Conservation (phyloP, 495 filamentous ascomycete species). For the Penicillium malachiteum region DNA sequence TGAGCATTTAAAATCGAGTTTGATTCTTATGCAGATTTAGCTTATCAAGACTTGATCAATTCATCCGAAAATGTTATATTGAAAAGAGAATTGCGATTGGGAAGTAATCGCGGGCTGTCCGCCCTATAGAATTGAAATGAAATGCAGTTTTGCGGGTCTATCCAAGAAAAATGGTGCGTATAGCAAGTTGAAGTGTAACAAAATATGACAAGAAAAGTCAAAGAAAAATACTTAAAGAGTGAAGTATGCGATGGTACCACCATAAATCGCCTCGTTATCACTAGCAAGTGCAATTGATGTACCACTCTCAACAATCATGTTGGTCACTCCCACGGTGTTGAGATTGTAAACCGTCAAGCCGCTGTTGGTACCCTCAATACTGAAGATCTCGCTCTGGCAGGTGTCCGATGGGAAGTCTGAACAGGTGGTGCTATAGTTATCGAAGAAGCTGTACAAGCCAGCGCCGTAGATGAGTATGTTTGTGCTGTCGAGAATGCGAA, state of each 20-base stretch:
- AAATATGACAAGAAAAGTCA: constrained; percentile 4
- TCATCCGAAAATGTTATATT: neutral
- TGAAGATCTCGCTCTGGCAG: constrained; percentile 65
- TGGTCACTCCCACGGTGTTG: constrained; percentile 48
- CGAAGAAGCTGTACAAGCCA: constrained; percentile 77
- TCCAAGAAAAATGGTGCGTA: neutral
- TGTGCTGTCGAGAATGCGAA: constrained; percentile 59
- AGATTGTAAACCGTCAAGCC: constrained; percentile 45
- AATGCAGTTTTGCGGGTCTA: neutral
- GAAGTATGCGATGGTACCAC: constrained; percentile 54
- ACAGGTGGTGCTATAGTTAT: constrained; percentile 51
- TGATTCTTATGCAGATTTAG: too few species aligned
- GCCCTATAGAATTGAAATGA: neutral
- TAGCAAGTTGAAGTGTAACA: constrained; percentile 24
- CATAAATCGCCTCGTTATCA: constrained; percentile 56
- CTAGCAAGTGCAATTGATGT: constrained; percentile 45
- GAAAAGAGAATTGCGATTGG: neutral
- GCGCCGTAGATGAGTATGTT: constrained; percentile 66
- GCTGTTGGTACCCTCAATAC: constrained; percentile 44
- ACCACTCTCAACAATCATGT: constrained; percentile 50
- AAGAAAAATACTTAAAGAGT: constrained; percentile 12
- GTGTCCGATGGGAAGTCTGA: constrained; percentile 43
- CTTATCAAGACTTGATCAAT: too few species aligned
- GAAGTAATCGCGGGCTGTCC: neutral
- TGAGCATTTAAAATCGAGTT: too few species aligned